Evolutionary conservation across 192 early-diverging fungal genomes (phyloP).

Genomic region (Rhizophagus clarus): DNA sequence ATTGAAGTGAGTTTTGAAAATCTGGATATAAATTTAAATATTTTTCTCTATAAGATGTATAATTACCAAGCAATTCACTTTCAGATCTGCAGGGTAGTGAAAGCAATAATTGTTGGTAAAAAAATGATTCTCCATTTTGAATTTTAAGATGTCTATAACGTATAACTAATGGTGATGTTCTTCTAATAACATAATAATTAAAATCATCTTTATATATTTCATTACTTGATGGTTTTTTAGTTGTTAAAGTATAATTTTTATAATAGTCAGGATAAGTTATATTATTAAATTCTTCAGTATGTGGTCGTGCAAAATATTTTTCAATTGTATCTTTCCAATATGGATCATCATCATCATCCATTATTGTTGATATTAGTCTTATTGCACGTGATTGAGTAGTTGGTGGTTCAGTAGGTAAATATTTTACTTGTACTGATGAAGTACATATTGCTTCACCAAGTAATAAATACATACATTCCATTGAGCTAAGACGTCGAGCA

Average conservation of each 20-base stretch:
- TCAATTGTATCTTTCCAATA: background rate
- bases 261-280: background rate
- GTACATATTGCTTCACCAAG: too few relatives aligned
- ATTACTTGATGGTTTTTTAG: background rate
- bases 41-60: background rate
- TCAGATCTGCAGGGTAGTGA: too few relatives aligned
- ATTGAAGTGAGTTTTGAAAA: too few relatives aligned
- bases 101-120: too few relatives aligned
- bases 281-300: background rate
- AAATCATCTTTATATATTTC: too few relatives aligned
- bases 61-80: background rate
- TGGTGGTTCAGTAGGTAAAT: background rate
- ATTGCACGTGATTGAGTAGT: background rate
- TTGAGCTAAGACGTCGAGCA: too few relatives aligned
- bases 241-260: background rate
- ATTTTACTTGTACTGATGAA: too few relatives aligned
- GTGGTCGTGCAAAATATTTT: background rate
- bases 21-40: background rate
- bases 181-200: background rate
- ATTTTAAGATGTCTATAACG: too few relatives aligned
- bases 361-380: background rate
- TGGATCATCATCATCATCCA: too few relatives aligned
- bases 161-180: too few relatives aligned
- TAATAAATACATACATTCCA: too few relatives aligned
- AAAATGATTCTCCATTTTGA: too few relatives aligned